Percentiles rank a stretch among this genome's conserved stretches.
These are phyloP conservation scores for Erigeron philadelphicus DNA, from an alignment of 140 eudicot genomes.

Conservation along the genomic window DNA sequence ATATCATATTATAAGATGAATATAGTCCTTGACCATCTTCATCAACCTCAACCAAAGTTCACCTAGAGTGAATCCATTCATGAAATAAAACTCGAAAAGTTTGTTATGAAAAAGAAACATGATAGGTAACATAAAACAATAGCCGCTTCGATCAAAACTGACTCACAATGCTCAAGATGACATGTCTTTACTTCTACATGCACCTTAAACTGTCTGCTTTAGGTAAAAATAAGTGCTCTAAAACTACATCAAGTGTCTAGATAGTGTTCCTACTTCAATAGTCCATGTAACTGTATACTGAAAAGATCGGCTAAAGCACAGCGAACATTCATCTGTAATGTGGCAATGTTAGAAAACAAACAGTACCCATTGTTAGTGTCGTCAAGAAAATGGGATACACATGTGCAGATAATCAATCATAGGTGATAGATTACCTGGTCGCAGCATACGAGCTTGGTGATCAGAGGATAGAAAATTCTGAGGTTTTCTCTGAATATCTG, in stretches of 20 bases:
- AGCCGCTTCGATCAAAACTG: neutral
- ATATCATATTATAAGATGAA: too few species aligned
- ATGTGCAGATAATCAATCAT: neutral
- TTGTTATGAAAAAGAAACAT: neutral
- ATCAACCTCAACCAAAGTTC: constrained; percentile 7
- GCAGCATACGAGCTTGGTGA: constrained; percentile 85
- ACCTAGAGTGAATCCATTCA: neutral
- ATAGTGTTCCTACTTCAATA: constrained; percentile 33
- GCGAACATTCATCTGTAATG: constrained; percentile 82
- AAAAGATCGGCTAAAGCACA: constrained; percentile 79
- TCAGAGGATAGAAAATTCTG: constrained; percentile 77
- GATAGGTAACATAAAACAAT: neutral
- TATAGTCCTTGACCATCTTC: neutral
- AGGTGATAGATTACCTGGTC: constrained; percentile 62
- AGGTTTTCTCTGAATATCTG: constrained; percentile 67
- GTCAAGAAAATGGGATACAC: neutral
- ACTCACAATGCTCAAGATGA: constrained; percentile 5
- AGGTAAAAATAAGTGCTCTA: neutral
- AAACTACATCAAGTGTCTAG: neutral
- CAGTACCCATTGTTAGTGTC: neutral
- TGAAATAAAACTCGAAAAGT: neutral
- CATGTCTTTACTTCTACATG: neutral
- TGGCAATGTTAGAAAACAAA: neutral
- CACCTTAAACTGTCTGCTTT: constrained; percentile 3
- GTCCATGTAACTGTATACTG: constrained; percentile 56